A percentile compares a stretch with the other conserved stretches of the same genome.
These are phyloP conservation scores for Apophysomyces sp. DNA, from an alignment of 371 early-diverging fungal genomes.

Conservation along the genomic window DNA sequence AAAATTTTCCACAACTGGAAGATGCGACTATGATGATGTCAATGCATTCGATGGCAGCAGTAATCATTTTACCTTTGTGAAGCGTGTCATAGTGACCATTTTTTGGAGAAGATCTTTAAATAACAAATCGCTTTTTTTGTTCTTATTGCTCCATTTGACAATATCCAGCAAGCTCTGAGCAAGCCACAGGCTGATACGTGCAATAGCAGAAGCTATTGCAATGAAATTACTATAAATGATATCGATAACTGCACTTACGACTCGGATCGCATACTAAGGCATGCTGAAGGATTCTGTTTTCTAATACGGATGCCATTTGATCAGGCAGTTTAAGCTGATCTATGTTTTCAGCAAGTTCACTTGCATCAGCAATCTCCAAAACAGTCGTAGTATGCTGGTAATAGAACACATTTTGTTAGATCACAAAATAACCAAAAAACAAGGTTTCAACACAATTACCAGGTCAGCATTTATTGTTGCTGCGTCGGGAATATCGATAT, in stretches of 20 bases:
- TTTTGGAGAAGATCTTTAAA: conserved; percentile 37
- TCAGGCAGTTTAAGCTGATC: conserved; percentile 44
- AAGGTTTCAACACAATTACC: neutral
- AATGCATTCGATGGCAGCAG: neutral
- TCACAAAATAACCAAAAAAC: neutral
- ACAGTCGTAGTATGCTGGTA: conserved; percentile 10
- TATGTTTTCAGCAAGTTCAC: conserved; percentile 29
- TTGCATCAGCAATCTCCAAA: conserved; percentile 15
- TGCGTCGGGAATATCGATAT: neutral
- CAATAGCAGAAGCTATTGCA: conserved; percentile 24
- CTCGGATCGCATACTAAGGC: conserved; percentile 32
- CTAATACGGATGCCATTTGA: conserved; percentile 44
- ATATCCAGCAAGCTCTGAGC: conserved; percentile 44
- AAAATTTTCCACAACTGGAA: conserved; percentile 49
- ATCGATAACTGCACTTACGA: conserved; percentile 15
- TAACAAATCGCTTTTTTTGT: conserved; percentile 19
- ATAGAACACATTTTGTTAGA: neutral
- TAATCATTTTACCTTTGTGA: conserved; percentile 37
- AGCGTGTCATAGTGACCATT: conserved; percentile 33
- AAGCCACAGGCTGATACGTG: conserved; percentile 49
- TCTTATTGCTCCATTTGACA: conserved; percentile 37
- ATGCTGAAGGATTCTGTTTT: conserved; percentile 51
- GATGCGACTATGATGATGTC: conserved; percentile 32
- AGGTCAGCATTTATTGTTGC: conserved; percentile 7
- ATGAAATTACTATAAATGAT: neutral